Evolutionary conservation across 2,329 filamentous ascomycete species (phyloP).

Genomic region (Aspergillus bombycis): DNA sequence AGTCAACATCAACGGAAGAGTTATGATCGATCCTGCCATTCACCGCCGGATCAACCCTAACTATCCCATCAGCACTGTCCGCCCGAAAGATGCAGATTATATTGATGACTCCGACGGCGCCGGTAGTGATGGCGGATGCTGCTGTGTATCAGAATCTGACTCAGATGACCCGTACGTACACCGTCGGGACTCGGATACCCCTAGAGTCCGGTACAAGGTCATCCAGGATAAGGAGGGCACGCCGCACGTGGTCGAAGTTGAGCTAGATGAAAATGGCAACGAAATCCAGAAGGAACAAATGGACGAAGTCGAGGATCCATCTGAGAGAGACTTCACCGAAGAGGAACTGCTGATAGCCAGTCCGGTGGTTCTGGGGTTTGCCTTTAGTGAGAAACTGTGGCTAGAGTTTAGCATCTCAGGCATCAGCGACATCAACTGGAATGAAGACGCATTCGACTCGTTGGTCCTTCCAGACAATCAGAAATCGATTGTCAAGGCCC

Average conservation of each 20-base stretch:
- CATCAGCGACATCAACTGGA: constrained; percentile 81
- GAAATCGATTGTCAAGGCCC: constrained; percentile 73
- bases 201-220: constrained; percentile 54
- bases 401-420: constrained; percentile 82
- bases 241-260: constrained; percentile 56
- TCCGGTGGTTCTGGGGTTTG: constrained; percentile 82
- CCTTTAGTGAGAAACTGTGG: constrained; percentile 88
- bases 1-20: constrained; percentile 81
- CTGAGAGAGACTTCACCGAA: constrained; percentile 67
- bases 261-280: constrained; percentile 58
- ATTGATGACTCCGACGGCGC: constrained; percentile 51
- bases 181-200: constrained; percentile 36
- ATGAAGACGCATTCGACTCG: constrained; percentile 78
- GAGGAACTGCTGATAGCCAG: constrained; percentile 84
- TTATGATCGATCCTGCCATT: constrained; percentile 84
- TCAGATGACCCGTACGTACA: constrained; percentile 43
- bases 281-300: constrained; percentile 62
- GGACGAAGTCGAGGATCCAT: constrained; percentile 46
- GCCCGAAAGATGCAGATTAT: constrained; percentile 69
- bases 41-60: constrained; percentile 86
- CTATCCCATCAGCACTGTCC: constrained; percentile 75
- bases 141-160: constrained; percentile 39
- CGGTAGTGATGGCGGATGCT: constrained; percentile 47
- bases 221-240: constrained; percentile 58
- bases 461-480: constrained; percentile 70